Evolutionary conservation across 768 basidiomycete genomes (phyloP), one percentile per base, ranked within the genome.

Genomic region (Suillus brevipes): DNA sequence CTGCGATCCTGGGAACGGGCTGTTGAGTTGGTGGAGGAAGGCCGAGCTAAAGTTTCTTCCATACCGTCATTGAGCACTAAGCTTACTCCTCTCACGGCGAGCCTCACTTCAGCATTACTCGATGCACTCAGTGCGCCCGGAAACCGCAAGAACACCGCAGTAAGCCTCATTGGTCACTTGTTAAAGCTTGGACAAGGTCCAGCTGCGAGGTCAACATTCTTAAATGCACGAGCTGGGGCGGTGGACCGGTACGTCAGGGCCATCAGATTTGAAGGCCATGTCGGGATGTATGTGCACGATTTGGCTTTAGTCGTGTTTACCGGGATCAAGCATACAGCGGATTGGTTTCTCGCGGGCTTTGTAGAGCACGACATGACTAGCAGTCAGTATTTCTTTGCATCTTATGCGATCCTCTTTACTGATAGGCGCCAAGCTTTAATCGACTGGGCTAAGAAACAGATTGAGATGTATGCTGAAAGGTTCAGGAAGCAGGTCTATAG

Each of bases 271-370:
- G 94, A 97, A 69, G 96, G 97, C 3, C 88, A 95, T 71, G 87
- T 96, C 40, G 86, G 84, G 3, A 83, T 89, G 58, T 99, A 97
- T 71, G 84, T 99, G 57, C 89, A 87, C 40, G 94, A 98, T 72
- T 81, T 99, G 40, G 87, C 94, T 3, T 83, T 95, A 49, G 92
- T 99, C 0, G 87, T 90, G 64, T 99, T 99, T 71, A 97, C 95
- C 0, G 89, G 93, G 1, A 91, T 99, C 74, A 96, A 97, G 74
- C 94, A 99, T 73, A 97, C 96, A 1, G 94, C 94, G 16, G 97
- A 99, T 78, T 99, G 97, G 97, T 99, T 94, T 77, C 81, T 98
- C 69, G 89, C 91, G 1, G 95, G 94, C 64, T 99, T 97, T 78
- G 92, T 90, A 76, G 97, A 98, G 77, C 95, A 97, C 73, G 89